Percentiles rank a stretch among this genome's conserved stretches.
Evolutionary conservation across 2,329 filamentous ascomycete species (phyloP).

Genomic region (Arthrobotrys conoides): DNA sequence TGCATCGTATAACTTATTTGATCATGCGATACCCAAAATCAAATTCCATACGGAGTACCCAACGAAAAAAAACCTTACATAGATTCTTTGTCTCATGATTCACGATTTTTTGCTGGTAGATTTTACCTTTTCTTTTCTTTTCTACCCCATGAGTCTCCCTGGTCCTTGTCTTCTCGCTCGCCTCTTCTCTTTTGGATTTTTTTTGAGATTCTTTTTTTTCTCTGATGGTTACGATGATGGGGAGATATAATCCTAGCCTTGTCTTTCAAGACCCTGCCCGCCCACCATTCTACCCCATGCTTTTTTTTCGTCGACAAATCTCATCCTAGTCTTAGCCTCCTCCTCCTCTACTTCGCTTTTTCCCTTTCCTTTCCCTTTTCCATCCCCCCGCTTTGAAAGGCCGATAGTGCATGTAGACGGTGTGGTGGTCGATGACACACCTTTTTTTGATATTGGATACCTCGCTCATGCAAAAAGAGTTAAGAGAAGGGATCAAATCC

Average conservation of each 20-base stretch:
- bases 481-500: too few relatives aligned
- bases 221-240: constrained; percentile 2
- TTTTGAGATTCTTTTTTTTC: constrained; percentile 1
- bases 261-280: constrained; percentile 40
- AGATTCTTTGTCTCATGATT: constrained; percentile 29
- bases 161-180: constrained; percentile 40
- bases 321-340: constrained; percentile 1
- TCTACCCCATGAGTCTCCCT: constrained; percentile 1
- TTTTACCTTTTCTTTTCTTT: background rate
- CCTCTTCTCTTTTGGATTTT: constrained; percentile 42
- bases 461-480: background rate
- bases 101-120: constrained; percentile 25
- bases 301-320: constrained; percentile 4
- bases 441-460: background rate
- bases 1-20: background rate
- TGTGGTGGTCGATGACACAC: constrained; percentile 15
- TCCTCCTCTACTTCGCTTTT: background rate
- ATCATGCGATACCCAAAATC: constrained; percentile 33
- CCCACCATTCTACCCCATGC: constrained; percentile 32
- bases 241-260: constrained; percentile 7
- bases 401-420: constrained; percentile 45
- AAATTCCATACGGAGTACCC: background rate
- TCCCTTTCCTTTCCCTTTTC: constrained; percentile 9
- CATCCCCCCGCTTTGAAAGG: constrained; percentile 53
- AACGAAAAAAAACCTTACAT: background rate